Evolutionary conservation across 1,284 basidiomycete species (phyloP), one percentile per base, ranked within the genome.

Genomic region (Sanghuangporus weigelae): DNA sequence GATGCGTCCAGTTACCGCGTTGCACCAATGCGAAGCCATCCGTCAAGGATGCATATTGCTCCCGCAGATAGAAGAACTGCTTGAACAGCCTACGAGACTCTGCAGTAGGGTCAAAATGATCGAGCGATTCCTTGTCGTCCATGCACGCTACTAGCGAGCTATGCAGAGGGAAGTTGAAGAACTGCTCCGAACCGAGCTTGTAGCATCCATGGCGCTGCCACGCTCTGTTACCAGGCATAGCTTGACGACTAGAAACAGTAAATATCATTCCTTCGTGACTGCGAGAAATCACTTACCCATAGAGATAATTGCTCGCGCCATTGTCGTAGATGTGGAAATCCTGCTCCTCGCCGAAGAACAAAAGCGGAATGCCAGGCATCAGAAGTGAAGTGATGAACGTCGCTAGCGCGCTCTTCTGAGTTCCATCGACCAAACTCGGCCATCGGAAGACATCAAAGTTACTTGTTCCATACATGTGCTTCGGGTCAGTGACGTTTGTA

Each of bases 161-260:
- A 65, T 91, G 88, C 66, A 95, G 79, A 1, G 90, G 89, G 83
- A 95, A 90, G 74, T 95, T 91, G 80, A 87, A 96, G 77, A 94
- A 96, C 72, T 96, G 93, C 66, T 85, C 81, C 4, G 94, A 95
- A 36, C 94, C 94, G 44, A 95, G 84, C 60, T 80, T 81, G 76
- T 96, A 96, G 74, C 94, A 96, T 10, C 94, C 94, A 72, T 96
- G 93, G 48, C 89, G 85, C 73, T 94, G 89, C 94, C 94, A 96
- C 0, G 94, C 93, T 57, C 78, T 84, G 71, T 82, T 93, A 57
- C 84, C 83, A 39, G 87, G 81, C 94, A 96, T 96, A 16, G 93
- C 84, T 77, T 96, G 94, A 80, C 94, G 93, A 61, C 93, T 93
- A 68, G 67, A 71, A 63, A 57, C 51, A 11, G 31, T n/a, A 65